phyloP scores from a whole-genome alignment of 2,329 filamentous ascomycete genomes.

The Teratosphaeria destructans region DNA sequence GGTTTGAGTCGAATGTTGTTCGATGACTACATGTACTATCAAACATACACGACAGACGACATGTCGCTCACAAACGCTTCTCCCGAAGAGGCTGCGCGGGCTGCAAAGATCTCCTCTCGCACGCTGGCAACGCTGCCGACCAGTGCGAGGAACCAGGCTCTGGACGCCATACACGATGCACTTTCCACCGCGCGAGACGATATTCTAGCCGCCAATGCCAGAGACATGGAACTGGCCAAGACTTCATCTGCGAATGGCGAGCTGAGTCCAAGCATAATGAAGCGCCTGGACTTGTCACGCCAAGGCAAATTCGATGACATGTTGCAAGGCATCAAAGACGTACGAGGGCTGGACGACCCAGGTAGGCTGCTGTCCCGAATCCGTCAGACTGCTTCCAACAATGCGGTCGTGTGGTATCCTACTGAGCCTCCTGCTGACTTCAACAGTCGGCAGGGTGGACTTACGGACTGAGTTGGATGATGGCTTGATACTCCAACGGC shows the following conservation, averaged over 20 bases:
- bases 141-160: slow-evolving; percentile 68
- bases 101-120: slow-evolving; percentile 73
- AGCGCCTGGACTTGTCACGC: slow-evolving; percentile 75
- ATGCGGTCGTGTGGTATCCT: neutral
- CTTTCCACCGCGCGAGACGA: slow-evolving; percentile 57
- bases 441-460: slow-evolving; percentile 68
- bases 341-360: slow-evolving; percentile 73
- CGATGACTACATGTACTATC: neutral
- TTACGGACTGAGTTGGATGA: slow-evolving; percentile 80
- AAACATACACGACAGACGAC: neutral
- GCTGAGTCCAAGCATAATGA: slow-evolving; percentile 72
- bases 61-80: slow-evolving; percentile 90
- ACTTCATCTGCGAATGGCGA: slow-evolving; percentile 57
- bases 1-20: neutral
- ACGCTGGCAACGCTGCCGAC: slow-evolving; percentile 69
- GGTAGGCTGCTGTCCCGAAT: slow-evolving; percentile 43
- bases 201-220: slow-evolving; percentile 78
- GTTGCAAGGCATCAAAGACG: slow-evolving; percentile 88
- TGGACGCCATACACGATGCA: slow-evolving; percentile 73
- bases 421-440: slow-evolving; percentile 20
- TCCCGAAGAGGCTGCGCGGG: slow-evolving; percentile 63
- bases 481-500: slow-evolving; percentile 71
- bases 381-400: neutral
- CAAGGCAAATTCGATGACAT: slow-evolving; percentile 95
- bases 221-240: slow-evolving; percentile 65